These are phyloP conservation scores for Dendrocalamus latiflorus DNA, from an alignment of 202 grass and related monocot species.

Conservation along the genomic window DNA sequence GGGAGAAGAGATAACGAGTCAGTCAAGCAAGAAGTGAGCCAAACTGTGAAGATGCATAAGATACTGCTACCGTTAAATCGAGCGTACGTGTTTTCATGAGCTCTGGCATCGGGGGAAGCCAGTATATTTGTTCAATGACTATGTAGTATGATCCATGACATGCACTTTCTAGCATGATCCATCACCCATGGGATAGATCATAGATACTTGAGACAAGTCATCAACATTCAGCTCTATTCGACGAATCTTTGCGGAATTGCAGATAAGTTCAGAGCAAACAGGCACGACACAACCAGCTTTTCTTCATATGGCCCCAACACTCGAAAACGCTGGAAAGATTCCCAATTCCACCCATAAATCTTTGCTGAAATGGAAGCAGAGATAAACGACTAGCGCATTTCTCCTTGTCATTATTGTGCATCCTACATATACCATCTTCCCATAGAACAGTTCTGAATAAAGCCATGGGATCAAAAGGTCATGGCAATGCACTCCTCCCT, in stretches of 20 bases:
- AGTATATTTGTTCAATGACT: too few species aligned
- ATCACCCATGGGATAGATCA: too few species aligned
- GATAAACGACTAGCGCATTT: background rate
- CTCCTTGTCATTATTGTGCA: background rate
- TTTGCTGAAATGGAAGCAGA: background rate
- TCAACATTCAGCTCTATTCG: too few species aligned
- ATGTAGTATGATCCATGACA: too few species aligned
- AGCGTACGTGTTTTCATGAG: background rate
- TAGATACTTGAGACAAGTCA: too few species aligned
- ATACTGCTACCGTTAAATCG: background rate
- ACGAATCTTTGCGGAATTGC: too few species aligned
- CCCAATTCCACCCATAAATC: background rate
- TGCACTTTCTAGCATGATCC: too few species aligned
- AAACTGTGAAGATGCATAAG: background rate
- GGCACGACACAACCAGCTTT: background rate
- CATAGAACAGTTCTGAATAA: background rate
- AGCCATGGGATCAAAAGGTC: constrained; percentile 42
- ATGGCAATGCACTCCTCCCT: constrained; percentile 63
- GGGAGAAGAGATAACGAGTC: background rate
- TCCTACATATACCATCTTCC: background rate
- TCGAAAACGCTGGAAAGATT: background rate
- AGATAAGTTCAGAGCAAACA: background rate
- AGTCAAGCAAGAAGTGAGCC: background rate
- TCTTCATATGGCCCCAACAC: background rate
- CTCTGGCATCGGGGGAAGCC: too few species aligned